phyloP scores from a whole-genome alignment of 768 basidiomycete genomes.

The Leucogyrophana mollusca region DNA sequence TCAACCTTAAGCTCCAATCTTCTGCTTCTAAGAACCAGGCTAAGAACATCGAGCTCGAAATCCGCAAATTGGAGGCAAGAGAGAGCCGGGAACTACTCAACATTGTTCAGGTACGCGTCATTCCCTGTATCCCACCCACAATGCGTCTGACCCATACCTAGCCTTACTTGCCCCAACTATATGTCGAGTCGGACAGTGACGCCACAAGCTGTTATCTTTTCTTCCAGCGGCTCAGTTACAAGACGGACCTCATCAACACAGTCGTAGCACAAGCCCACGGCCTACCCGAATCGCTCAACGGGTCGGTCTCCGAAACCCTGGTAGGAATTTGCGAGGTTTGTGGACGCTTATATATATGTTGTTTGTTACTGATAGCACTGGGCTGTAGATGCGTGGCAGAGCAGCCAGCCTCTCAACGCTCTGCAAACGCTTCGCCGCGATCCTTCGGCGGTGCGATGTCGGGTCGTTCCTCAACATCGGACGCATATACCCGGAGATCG shows the following conservation, averaged over 20 bases:
- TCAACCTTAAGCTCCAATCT: constrained; percentile 93
- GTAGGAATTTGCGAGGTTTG: constrained; percentile 93
- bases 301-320: constrained; percentile 76
- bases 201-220: constrained; percentile 89
- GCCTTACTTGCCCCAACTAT: constrained; percentile 91
- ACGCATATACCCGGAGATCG: constrained; percentile 78
- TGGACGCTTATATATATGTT: neutral
- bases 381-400: constrained; percentile 75
- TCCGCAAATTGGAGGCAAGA: constrained; percentile 79
- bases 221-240: constrained; percentile 86
- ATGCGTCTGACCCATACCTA: too few species aligned
- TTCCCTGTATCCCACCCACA: neutral
- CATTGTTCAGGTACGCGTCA: constrained; percentile 70
- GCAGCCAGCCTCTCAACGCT: constrained; percentile 77
- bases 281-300: constrained; percentile 82
- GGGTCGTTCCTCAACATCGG: constrained; percentile 86
- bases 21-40: constrained; percentile 89
- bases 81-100: constrained; percentile 78
- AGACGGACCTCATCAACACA: constrained; percentile 82
- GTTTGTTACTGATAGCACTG: neutral
- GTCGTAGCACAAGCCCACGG: constrained; percentile 82
- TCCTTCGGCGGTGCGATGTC: constrained; percentile 78
- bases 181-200: constrained; percentile 85
- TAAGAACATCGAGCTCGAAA: constrained; percentile 84
- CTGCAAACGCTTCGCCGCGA: constrained; percentile 87